Conservation (phyloP, 768 basidiomycete species). For the Xerocomus potaroensis region DNA sequence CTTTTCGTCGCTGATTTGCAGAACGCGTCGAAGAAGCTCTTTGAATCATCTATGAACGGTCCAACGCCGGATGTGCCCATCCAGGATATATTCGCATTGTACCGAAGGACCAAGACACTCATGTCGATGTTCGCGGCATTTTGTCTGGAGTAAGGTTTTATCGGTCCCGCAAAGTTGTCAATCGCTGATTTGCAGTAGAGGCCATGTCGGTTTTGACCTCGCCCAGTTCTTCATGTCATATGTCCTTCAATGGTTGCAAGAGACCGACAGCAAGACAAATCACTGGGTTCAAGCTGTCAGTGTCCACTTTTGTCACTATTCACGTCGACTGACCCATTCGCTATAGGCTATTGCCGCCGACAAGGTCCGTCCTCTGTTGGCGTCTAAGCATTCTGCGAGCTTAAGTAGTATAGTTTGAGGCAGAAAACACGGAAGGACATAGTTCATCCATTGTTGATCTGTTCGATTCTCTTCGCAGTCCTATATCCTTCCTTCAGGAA, state of each 20-base stretch:
- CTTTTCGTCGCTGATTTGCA: constrained; percentile 64
- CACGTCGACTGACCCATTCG: constrained; percentile 5
- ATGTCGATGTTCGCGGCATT: constrained; percentile 81
- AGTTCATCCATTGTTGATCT: constrained; percentile 98
- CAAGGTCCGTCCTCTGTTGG: constrained; percentile 45
- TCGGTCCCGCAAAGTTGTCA: neutral
- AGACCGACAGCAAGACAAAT: constrained; percentile 83
- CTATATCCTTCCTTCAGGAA: constrained; percentile 82
- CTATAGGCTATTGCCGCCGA: constrained; percentile 76
- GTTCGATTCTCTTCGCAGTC: constrained; percentile 90
- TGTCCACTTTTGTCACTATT: constrained; percentile 13
- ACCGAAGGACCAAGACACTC: constrained; percentile 70
- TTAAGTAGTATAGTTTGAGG: constrained; percentile 55
- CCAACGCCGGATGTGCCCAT: constrained; percentile 86
- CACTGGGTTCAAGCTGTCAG: constrained; percentile 93
- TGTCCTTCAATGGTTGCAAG: constrained; percentile 83
- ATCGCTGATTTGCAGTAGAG: constrained; percentile 34
- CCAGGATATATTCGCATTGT: constrained; percentile 85
- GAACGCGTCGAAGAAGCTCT: constrained; percentile 64
- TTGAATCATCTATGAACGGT: constrained; percentile 82
- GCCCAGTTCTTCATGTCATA: constrained; percentile 82
- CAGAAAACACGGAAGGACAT: constrained; percentile 75
- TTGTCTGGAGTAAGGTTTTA: constrained; percentile 59
- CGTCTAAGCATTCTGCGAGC: neutral
- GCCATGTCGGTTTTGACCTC: constrained; percentile 61